Conservation (phyloP, 2,329 filamentous ascomycete genomes). For the Colletotrichum destructivum region DNA sequence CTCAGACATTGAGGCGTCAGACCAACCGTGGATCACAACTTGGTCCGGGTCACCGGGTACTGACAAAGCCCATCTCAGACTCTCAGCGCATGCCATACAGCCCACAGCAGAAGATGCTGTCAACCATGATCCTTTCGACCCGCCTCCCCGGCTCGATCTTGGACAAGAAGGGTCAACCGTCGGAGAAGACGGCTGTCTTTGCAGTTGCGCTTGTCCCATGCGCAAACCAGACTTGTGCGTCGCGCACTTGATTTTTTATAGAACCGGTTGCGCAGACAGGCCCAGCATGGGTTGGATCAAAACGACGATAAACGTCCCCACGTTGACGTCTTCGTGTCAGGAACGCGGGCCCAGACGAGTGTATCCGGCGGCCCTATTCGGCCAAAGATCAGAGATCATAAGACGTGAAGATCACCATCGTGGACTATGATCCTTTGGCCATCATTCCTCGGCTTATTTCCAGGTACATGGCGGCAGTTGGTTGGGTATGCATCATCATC, state of each 20-base stretch:
- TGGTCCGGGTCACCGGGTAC: conserved; percentile 20
- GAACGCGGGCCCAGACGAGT: conserved; percentile 17
- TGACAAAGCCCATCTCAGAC: conserved; percentile 5
- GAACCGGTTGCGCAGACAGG: conserved; percentile 8
- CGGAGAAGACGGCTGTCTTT: neutral
- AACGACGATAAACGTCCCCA: conserved; percentile 34
- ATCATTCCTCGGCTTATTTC: conserved; percentile 28
- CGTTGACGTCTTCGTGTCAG: conserved; percentile 34
- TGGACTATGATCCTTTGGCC: neutral
- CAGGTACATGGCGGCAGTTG: conserved; percentile 1
- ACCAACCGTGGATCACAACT: conserved; percentile 32
- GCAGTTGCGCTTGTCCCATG: conserved; percentile 9
- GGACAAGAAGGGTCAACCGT: neutral
- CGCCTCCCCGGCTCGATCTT: neutral
- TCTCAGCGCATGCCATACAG: neutral
- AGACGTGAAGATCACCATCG: conserved; percentile 14
- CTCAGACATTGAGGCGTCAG: conserved; percentile 39
- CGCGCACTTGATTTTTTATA: conserved; percentile 4
- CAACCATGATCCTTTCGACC: neutral
- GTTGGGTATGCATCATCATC: conserved; percentile 33
- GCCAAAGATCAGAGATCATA: conserved; percentile 33
- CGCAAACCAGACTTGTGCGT: conserved; percentile 22
- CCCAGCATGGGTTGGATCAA: conserved; percentile 7
- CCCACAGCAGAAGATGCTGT: neutral
- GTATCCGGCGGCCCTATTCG: conserved; percentile 10